Evolutionary conservation across 2,329 filamentous ascomycete genomes (phyloP).

Genomic region (Aspergillus uvarum): DNA sequence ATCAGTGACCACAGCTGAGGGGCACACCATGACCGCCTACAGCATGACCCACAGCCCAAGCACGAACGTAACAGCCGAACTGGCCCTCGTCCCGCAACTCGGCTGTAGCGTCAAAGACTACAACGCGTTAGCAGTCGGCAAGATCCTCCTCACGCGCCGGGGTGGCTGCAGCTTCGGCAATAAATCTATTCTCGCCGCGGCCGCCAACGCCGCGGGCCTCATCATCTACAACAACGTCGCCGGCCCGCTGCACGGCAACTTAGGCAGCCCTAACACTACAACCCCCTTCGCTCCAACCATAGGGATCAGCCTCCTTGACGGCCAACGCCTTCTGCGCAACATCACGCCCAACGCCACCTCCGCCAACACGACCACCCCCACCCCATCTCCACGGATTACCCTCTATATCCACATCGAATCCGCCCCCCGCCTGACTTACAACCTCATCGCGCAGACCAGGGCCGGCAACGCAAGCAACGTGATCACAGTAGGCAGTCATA

Average conservation of each 20-base stretch:
- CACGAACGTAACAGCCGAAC: slow-evolving; percentile 30
- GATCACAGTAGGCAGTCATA: slow-evolving; percentile 60
- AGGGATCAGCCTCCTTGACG: slow-evolving; percentile 62
- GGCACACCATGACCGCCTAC: slow-evolving; percentile 49
- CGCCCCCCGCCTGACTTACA: slow-evolving; percentile 53
- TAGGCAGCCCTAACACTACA: slow-evolving; percentile 58
- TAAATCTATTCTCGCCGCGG: slow-evolving; percentile 68
- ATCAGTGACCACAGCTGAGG: slow-evolving; percentile 56
- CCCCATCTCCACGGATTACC: slow-evolving; percentile 25
- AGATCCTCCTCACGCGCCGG: slow-evolving; percentile 69
- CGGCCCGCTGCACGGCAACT: slow-evolving; percentile 64
- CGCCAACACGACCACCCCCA: neutral
- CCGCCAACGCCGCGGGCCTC: slow-evolving; percentile 68
- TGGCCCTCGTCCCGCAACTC: slow-evolving; percentile 61
- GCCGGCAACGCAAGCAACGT: slow-evolving; percentile 59
- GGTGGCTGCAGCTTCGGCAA: slow-evolving; percentile 69
- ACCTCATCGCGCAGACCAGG: slow-evolving; percentile 62
- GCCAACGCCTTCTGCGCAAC: slow-evolving; percentile 52
- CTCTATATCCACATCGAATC: slow-evolving; percentile 47
- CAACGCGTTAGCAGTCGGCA: slow-evolving; percentile 56
- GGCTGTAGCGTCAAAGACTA: slow-evolving; percentile 68
- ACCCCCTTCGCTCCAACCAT: slow-evolving; percentile 56
- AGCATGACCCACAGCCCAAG: slow-evolving; percentile 66
- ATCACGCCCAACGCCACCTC: slow-evolving; percentile 45
- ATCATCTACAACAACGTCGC: slow-evolving; percentile 73